phyloP scores from a whole-genome alignment of 2,329 filamentous ascomycete species.

The Fusarium bulbicola region DNA sequence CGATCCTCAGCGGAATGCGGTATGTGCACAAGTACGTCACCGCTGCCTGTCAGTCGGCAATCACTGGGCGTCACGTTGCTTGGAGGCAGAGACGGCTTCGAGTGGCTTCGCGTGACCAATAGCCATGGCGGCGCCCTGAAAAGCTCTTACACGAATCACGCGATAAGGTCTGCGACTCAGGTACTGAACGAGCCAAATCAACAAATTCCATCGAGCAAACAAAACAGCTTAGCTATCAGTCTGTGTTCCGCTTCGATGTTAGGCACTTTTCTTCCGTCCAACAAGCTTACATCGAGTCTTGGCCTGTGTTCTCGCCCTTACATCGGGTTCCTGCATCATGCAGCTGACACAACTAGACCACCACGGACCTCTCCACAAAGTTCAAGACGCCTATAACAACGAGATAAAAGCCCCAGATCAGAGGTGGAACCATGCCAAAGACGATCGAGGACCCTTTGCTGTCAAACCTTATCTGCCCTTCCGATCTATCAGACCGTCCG shows the following conservation, averaged over 20 bases:
- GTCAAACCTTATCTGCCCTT: slow-evolving; percentile 7
- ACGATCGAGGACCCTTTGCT: not conserved
- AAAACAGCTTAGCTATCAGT: too few relatives aligned
- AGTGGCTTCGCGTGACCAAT: not conserved
- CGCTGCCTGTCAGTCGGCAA: not conserved
- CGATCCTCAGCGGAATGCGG: not conserved
- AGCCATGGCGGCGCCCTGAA: not conserved
- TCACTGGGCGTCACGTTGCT: not conserved
- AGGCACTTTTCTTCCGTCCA: not conserved
- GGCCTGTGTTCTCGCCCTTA: not conserved
- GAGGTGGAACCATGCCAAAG: not conserved
- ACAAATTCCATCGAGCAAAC: fast-evolving
- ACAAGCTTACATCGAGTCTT: not conserved
- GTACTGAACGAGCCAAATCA: not conserved
- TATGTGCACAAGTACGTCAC: slow-evolving; percentile 4
- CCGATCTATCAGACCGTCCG: not conserved
- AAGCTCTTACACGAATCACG: not conserved
- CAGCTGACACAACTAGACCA: not conserved
- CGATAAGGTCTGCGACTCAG: too few relatives aligned
- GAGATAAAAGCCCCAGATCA: not conserved
- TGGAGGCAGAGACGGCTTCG: not conserved
- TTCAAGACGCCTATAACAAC: not conserved
- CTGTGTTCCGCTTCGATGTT: too few relatives aligned
- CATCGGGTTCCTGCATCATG: slow-evolving; percentile 21
- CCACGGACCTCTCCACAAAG: not conserved